Conservation (phyloP, 371 early-diverging fungal species). For the Chytridiales sp. region DNA sequence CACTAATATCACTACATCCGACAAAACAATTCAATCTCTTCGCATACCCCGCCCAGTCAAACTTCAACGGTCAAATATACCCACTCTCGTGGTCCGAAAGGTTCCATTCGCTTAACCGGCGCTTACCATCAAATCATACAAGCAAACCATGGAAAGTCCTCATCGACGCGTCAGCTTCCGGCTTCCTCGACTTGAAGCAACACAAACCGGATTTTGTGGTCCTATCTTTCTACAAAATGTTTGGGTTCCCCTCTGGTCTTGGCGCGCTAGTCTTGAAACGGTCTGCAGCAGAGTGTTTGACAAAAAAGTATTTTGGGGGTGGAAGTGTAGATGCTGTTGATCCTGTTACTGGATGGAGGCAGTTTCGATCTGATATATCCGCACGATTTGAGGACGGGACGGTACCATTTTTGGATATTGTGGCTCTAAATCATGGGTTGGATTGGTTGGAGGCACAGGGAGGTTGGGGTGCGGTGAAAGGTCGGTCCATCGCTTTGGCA, state of each 20-base stretch:
- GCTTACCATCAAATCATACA: neutral
- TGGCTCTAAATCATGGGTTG: constrained; percentile 63
- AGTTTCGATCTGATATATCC: constrained; percentile 33
- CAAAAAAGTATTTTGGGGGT: constrained; percentile 66
- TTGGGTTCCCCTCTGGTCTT: constrained; percentile 76
- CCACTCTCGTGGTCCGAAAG: constrained; percentile 53
- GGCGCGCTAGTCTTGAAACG: constrained; percentile 67
- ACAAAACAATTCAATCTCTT: constrained; percentile 42
- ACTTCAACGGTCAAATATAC: constrained; percentile 68
- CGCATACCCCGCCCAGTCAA: constrained; percentile 76
- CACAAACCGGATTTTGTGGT: constrained; percentile 62
- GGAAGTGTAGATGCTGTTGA: constrained; percentile 55
- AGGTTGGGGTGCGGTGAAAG: constrained; percentile 30
- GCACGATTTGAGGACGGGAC: constrained; percentile 70
- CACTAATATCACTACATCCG: neutral
- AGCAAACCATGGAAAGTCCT: constrained; percentile 48
- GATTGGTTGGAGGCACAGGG: constrained; percentile 42
- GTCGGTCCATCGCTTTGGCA: neutral
- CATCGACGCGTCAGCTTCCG: constrained; percentile 67
- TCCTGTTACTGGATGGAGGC: constrained; percentile 27
- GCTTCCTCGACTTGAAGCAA: constrained; percentile 46
- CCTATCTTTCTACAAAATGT: constrained; percentile 78
- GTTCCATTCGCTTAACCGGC: constrained; percentile 1
- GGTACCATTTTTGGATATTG: constrained; percentile 63
- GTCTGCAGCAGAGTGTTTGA: constrained; percentile 34